Evolutionary conservation across 2,329 filamentous ascomycete genomes (phyloP).

Genomic region (Penicillium sp.): DNA sequence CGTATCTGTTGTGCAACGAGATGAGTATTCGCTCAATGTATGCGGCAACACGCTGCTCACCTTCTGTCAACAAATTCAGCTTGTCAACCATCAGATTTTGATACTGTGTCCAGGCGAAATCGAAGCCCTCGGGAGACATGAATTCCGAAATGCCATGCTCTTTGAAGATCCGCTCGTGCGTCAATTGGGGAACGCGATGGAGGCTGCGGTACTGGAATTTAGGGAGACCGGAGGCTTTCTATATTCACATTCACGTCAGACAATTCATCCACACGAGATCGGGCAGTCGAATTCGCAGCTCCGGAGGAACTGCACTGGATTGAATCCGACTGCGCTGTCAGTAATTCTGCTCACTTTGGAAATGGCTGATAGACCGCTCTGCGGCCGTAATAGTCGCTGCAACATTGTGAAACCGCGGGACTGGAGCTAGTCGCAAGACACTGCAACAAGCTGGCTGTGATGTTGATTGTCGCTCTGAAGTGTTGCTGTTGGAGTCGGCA

Average conservation of each 20-base stretch:
- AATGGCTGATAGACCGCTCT: slow-evolving; percentile 37
- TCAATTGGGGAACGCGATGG: slow-evolving; percentile 49
- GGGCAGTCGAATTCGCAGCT: slow-evolving; percentile 3
- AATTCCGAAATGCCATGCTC: slow-evolving; percentile 64
- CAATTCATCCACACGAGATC: slow-evolving; percentile 4
- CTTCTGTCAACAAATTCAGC: slow-evolving; percentile 69
- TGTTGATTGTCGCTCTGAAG: slow-evolving; percentile 15
- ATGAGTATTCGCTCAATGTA: not conserved
- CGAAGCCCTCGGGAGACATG: slow-evolving; percentile 65
- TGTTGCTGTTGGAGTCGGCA: slow-evolving; percentile 22
- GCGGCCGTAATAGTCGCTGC: slow-evolving; percentile 41
- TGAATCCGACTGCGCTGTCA: not conserved
- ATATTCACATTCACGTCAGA: slow-evolving; percentile 7
- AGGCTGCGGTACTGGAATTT: slow-evolving; percentile 34
- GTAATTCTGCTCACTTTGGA: slow-evolving; percentile 27
- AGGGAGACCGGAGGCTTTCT: slow-evolving; percentile 34
- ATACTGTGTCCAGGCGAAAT: slow-evolving; percentile 78
- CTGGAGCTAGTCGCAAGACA: not conserved
- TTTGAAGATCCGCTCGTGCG: slow-evolving; percentile 43
- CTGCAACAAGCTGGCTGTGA: not conserved
- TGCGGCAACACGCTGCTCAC: no score
- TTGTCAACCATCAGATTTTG: slow-evolving; percentile 69
- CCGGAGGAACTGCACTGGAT: slow-evolving; percentile 16
- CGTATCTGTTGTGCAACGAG: slow-evolving; percentile 50
- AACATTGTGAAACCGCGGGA: slow-evolving; percentile 24